Percentiles rank a stretch among this genome's conserved stretches.
Evolutionary conservation across 371 early-diverging fungal genomes (phyloP).

Genomic region (Mortierella sp.): DNA sequence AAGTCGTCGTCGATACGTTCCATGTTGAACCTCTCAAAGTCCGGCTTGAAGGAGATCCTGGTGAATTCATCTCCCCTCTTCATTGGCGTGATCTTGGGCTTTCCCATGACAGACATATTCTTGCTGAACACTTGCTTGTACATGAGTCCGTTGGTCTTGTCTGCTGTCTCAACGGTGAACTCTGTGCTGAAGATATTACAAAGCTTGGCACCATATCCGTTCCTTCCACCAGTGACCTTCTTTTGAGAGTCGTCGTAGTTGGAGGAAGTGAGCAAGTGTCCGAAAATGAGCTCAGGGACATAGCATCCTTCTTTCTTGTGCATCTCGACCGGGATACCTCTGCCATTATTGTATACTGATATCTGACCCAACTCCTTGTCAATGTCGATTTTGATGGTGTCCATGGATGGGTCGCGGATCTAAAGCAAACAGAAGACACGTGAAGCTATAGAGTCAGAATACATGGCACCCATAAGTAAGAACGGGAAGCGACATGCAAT

Average conservation of each 20-base stretch:
- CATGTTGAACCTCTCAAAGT: slow-evolving; percentile 95
- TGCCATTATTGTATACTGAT: slow-evolving; percentile 97
- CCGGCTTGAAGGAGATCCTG: slow-evolving; percentile 97
- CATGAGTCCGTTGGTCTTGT: slow-evolving; percentile 76
- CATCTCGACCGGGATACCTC: slow-evolving; percentile 97
- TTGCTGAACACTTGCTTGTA: slow-evolving; percentile 89
- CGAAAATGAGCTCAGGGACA: slow-evolving; percentile 99
- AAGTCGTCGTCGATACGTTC: slow-evolving; percentile 90
- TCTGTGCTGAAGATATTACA: slow-evolving; percentile 99
- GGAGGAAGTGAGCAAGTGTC: slow-evolving; percentile 98
- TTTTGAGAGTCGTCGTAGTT: slow-evolving; percentile 99
- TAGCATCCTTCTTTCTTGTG: slow-evolving; percentile 96
- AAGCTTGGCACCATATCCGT: slow-evolving; percentile 99
- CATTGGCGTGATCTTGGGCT: slow-evolving; percentile 79
- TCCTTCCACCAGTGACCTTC: slow-evolving; percentile 99
- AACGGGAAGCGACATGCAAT: too few species aligned
- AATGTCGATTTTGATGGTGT: slow-evolving; percentile 92
- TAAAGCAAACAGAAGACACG: slow-evolving; percentile 34
- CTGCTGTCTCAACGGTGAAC: slow-evolving; percentile 98
- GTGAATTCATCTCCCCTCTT: slow-evolving; percentile 82
- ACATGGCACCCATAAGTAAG: too few species aligned
- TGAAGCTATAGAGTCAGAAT: too few species aligned
- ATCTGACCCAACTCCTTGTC: slow-evolving; percentile 85
- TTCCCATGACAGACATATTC: slow-evolving; percentile 86
- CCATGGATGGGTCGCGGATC: slow-evolving; percentile 96